These are phyloP conservation scores for Phylloboletellus chloephorus DNA, from an alignment of 1,284 basidiomycete genomes.

Conservation along the genomic window DNA sequence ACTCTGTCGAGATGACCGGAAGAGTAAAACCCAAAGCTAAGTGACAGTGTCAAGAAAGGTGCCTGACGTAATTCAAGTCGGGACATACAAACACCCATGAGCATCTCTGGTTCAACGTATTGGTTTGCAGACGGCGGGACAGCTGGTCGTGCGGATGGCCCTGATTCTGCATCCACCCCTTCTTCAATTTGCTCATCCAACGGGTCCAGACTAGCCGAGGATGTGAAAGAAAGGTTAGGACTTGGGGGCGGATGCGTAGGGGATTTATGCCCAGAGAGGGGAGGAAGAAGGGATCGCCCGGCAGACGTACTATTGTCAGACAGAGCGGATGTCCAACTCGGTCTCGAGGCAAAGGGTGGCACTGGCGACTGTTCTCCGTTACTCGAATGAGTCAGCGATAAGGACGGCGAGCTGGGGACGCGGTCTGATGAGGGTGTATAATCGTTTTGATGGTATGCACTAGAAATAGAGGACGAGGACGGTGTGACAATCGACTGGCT, in stretches of 20 bases:
- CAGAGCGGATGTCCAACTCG: conserved; percentile 27
- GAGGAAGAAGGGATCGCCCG: conserved; percentile 10
- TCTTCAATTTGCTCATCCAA: conserved; percentile 21
- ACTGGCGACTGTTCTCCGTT: conserved; percentile 14
- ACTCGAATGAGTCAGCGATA: conserved; percentile 16
- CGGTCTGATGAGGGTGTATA: conserved; percentile 12
- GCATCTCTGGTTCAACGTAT: conserved; percentile 56
- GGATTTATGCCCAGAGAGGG: conserved; percentile 19
- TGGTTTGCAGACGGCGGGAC: conserved; percentile 42
- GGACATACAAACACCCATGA: conserved; percentile 62
- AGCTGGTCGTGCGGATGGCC: conserved; percentile 17
- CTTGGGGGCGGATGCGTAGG: conserved; percentile 20
- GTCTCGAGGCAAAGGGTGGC: conserved; percentile 17
- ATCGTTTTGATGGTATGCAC: conserved; percentile 13
- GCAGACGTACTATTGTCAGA: conserved; percentile 24
- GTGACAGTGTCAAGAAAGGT: conserved; percentile 10
- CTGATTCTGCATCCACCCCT: conserved; percentile 17
- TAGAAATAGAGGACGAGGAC: conserved; percentile 11
- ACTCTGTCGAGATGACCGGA: conserved; percentile 48
- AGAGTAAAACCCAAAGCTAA: conserved; percentile 60
- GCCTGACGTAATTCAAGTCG: not conserved
- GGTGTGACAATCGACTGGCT: conserved; percentile 9
- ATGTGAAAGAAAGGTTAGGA: conserved; percentile 22
- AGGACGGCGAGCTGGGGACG: conserved; percentile 14
- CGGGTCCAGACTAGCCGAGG: conserved; percentile 13